Evolutionary conservation across 2,329 filamentous ascomycete species (phyloP).

Genomic region (Alternaria sp.): DNA sequence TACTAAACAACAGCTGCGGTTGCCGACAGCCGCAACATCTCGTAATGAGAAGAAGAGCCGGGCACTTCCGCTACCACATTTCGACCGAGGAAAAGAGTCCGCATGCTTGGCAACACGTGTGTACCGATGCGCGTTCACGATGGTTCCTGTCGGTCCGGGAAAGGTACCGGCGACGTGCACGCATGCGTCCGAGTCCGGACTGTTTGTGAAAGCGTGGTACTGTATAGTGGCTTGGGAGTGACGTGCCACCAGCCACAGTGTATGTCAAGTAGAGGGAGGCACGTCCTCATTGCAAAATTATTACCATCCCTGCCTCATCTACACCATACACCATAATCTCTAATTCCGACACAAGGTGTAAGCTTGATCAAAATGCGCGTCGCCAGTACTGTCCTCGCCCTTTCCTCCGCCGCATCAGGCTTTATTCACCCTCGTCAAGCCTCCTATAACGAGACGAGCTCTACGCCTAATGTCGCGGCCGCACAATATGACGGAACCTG

Average conservation of each 20-base stretch:
- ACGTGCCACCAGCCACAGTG: conserved; percentile 3
- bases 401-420: conserved; percentile 24
- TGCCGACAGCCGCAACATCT: not conserved
- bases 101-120: conserved; percentile 4
- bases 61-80: conserved; percentile 14
- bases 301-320: not conserved
- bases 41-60: conserved; percentile 7
- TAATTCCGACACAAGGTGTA: not conserved
- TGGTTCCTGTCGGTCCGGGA: conserved; percentile 6
- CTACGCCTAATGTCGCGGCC: conserved; percentile 21
- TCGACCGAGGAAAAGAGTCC: conserved; percentile 3
- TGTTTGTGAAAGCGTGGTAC: not conserved
- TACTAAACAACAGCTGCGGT: not conserved
- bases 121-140: not conserved
- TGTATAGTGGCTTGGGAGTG: not conserved
- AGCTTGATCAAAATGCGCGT: conserved; percentile 22
- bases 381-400: conserved; percentile 17
- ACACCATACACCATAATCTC: not conserved
- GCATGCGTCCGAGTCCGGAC: not conserved
- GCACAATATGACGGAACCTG: conserved; percentile 36
- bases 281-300: not conserved
- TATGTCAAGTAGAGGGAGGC: not conserved
- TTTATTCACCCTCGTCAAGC: conserved; percentile 17
- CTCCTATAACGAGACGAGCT: conserved; percentile 12
- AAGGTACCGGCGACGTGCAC: conserved; percentile 15